phyloP scores from a whole-genome alignment of 2,329 filamentous ascomycete species.

The Arachnomyces sp. region DNA sequence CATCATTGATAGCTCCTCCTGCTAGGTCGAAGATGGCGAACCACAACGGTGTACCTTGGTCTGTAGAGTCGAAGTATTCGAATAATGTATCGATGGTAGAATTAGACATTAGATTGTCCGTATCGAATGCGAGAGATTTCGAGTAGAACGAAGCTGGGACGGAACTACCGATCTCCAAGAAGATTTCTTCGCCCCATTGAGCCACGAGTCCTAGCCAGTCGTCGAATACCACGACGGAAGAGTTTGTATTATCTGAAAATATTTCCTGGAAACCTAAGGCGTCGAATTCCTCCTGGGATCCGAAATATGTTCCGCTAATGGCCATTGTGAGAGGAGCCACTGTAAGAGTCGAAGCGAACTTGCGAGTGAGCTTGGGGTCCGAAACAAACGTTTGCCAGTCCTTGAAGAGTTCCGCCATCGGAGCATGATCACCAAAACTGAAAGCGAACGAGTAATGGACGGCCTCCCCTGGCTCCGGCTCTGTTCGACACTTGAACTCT shows the following conservation, averaged over 20 bases:
- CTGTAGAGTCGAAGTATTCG: conserved; percentile 43
- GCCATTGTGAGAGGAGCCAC: conserved; percentile 47
- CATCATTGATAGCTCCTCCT: conserved; percentile 54
- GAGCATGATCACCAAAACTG: conserved; percentile 40
- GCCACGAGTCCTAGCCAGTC: conserved; percentile 24
- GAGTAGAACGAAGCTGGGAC: conserved; percentile 48
- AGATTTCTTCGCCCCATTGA: conserved; percentile 20
- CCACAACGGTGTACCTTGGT: conserved; percentile 50
- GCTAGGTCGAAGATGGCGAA: conserved; percentile 56
- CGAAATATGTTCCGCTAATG: conserved; percentile 57
- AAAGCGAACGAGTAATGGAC: conserved; percentile 54
- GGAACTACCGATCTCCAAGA: conserved; percentile 24
- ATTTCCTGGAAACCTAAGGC: conserved; percentile 24
- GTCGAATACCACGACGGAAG: conserved; percentile 18
- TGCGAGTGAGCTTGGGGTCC: conserved; percentile 49
- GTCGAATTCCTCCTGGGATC: conserved; percentile 49
- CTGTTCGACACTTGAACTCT: conserved; percentile 31
- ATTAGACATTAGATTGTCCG: conserved; percentile 42
- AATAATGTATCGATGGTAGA: conserved; percentile 45
- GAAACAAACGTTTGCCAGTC: conserved; percentile 53
- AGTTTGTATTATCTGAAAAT: conserved; percentile 17
- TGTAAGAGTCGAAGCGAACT: conserved; percentile 52
- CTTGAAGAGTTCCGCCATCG: conserved; percentile 45
- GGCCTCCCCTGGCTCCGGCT: conserved; percentile 35
- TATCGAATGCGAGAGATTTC: conserved; percentile 50